Base-by-base conservation (phyloP, 495 filamentous ascomycete genomes). In the Talaromyces nanjingensis region DNA sequence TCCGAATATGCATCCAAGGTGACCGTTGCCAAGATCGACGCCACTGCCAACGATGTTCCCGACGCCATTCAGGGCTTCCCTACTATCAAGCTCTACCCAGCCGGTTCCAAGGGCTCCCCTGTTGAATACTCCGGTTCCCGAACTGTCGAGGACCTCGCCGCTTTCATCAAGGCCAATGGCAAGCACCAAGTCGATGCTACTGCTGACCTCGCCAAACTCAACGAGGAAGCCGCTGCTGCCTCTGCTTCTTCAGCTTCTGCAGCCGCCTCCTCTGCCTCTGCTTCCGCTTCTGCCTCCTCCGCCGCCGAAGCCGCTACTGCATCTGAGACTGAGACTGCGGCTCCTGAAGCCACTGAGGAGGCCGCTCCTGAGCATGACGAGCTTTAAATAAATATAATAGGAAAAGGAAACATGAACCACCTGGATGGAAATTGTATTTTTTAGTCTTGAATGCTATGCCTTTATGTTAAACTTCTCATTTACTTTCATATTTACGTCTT, bases 31-130 rank as follows among this genome's bases (percentile, higher is more conserved):
- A 99, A 99, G 86, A 90, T 99, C 70, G 94, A 99, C 74, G 94
- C 94, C 56, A 99, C 96, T 39, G 80, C 82, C 81, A 98, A 98
- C 80, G 94, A 98, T 73, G 90, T 98, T 27, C 94, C 96, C 12
- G 93, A 97, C 76, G 89, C 96, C 74, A 94, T 99, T 74, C 86
- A 89, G 73, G 94, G 94, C 61, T 99, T 99, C 91, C 94, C 94
- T 31, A 99, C 94, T 73, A 98, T 99, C 85, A 99, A 97, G 85
- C 84, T 99, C 42, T 99, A 86, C 88, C 87, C 91, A 64, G 94
- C 96, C 63, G 93, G 92, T 65, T 80, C 84, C 73, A 99, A 99
- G 86, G 82, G 83, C 68, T 77, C 87, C 65, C 89, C 94, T 20
- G 80, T 97, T 69, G 90, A 89, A 68, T 99, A 97, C 84, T 80